Evolutionary conservation across 306 rosid species (phyloP), one percentile per base, ranked within the genome.

Genomic region (Acacia acuminata): DNA sequence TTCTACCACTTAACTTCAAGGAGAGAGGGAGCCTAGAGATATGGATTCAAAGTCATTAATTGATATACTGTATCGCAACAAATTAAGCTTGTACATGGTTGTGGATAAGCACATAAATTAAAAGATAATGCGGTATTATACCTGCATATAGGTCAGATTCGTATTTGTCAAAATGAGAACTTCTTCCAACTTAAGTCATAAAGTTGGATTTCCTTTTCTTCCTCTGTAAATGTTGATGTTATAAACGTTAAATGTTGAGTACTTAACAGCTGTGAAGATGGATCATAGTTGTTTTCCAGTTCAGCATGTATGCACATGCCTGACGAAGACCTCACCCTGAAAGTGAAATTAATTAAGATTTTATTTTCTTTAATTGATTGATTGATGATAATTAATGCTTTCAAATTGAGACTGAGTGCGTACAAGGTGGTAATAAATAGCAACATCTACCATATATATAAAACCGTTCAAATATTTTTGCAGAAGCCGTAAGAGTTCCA

Each of bases 251-350:
- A 32, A 2, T 2, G 34, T 32, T 32, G 3, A 2, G 2, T 61
- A 25, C 53, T 69, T 6, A 32, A 44, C 81, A 64, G 69, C 25
- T 68, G 67, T 61, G 32, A 20, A 30, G 4, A 22, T 45, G 44
- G 75, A 77, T 83, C 85, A 32, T 51, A 53, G 81, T 84, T 84
- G 87, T 74, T 87, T 67, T 88, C 82, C 89, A 82, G 73, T 81
- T 90, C 90, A 87, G 87, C 89, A 81, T 70, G 25, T 78, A 65
- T 74, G 84, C 89, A 82, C 89, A 82, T 80, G 75, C 63, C 50
- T 58, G 86, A 88, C 76, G 73, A 84, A 19, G 83, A 84, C 53
- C 61, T 42, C 36, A 13, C 48, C 34, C 76, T 51, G 30, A 77
- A 71, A 81, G 70, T 44, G 56, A 81, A 77, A 70, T 30, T 34